These are phyloP conservation scores for Fusarium sp. DNA, from an alignment of 2,329 filamentous ascomycete species.

Conservation along the genomic window DNA sequence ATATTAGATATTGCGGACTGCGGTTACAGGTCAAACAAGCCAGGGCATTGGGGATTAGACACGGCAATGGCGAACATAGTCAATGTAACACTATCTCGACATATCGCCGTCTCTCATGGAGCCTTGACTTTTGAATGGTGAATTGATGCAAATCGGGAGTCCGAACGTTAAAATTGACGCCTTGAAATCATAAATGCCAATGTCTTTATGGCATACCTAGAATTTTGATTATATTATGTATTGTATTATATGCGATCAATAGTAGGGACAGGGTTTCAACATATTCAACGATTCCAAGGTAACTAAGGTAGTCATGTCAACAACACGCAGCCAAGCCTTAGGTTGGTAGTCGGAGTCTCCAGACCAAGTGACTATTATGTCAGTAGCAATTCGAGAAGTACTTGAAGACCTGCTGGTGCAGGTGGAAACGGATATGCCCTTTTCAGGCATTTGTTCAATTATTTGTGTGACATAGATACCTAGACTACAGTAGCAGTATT, in stretches of 20 bases:
- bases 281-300: not conserved
- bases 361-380: not conserved
- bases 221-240: not conserved
- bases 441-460: not conserved
- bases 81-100: constrained; percentile 42
- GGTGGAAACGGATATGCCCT: not conserved
- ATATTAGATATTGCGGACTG: constrained; percentile 16
- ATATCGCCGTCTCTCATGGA: not conserved
- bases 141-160: not conserved
- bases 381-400: not conserved
- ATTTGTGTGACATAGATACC: not conserved
- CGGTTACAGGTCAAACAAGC: constrained; percentile 17
- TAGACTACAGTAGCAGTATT: not conserved
- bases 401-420: not conserved
- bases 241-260: not conserved
- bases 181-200: not conserved
- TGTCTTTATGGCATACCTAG: not conserved
- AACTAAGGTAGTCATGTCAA: not conserved
- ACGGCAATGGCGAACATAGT: constrained; percentile 34
- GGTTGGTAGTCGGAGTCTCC: too few species aligned
- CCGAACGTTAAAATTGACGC: not conserved
- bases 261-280: not conserved
- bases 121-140: not conserved
- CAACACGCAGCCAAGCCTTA: not conserved
- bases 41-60: constrained; percentile 33